Percentiles rank a stretch among this genome's conserved stretches.
Conservation (phyloP, 176 grass and related monocot genomes). For the bread wheat (Triticum aestivum) region DNA sequence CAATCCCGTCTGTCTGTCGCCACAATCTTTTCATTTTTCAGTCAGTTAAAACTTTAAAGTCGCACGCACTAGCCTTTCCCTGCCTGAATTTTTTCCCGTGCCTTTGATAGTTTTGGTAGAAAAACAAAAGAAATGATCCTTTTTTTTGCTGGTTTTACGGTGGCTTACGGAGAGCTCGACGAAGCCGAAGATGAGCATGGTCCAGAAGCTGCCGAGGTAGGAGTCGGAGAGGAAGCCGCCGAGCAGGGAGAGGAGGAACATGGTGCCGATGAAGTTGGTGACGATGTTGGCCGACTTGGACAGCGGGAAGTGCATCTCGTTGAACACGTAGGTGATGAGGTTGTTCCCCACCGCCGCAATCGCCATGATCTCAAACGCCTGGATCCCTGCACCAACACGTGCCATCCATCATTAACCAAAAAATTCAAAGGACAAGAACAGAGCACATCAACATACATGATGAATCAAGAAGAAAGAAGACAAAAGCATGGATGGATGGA, state of each 20-base stretch:
- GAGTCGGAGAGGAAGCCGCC: slow-evolving; percentile 90
- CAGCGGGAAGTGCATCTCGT: slow-evolving; percentile 84
- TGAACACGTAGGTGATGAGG: slow-evolving; percentile 86
- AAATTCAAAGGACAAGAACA: neutral
- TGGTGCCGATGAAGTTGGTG: slow-evolving; percentile 82
- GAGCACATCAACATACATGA: neutral
- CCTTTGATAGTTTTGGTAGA: neutral
- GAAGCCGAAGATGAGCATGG: slow-evolving; percentile 86
- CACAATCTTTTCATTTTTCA: slow-evolving; percentile 28
- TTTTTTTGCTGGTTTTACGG: neutral
- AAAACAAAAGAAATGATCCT: neutral
- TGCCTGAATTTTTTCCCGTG: neutral
- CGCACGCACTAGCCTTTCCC: neutral
- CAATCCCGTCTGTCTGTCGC: neutral
- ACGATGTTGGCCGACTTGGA: slow-evolving; percentile 70
- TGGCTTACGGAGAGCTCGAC: slow-evolving; percentile 74
- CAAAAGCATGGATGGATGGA: neutral
- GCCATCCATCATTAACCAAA: neutral
- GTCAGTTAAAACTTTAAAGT: slow-evolving; percentile 17
- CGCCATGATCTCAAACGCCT: slow-evolving; percentile 89
- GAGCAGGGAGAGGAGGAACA: slow-evolving; percentile 79
- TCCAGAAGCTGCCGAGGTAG: slow-evolving; percentile 89
- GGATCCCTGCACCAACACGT: slow-evolving; percentile 39
- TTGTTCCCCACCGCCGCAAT: slow-evolving; percentile 88
- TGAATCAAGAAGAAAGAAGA: neutral